Evolutionary conservation across 2,329 filamentous ascomycete species (phyloP), one percentile per base, ranked within the genome.

Genomic region (Fusarium mangiferae): DNA sequence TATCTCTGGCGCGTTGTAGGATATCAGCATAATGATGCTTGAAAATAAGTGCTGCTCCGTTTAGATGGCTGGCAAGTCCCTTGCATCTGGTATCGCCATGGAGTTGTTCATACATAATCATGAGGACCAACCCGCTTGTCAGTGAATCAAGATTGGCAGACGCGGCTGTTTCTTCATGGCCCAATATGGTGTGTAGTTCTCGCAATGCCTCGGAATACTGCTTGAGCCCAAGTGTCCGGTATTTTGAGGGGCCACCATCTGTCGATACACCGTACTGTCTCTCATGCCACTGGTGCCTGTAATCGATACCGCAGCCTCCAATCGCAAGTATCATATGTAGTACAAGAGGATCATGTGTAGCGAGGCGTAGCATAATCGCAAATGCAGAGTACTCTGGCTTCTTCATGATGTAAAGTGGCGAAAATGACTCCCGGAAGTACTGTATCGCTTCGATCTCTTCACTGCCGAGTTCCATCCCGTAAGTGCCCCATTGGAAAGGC

Each of bases 41-140:
- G 5, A 58, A 26, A 5, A 58, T 48, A 15, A 46, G 41, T 3
- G 55, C 55, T 24, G 41, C 41, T 6, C 55, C 39, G 15, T 58
- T 46, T 0, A 58, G 55, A n/a, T 58, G 55, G 3, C 20, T 58
- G 3, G 41, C 24, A 3, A 58, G 24, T 6, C 55, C 55, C n/a
- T 24, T 17, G 24, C 41, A 58, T 26, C 30, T 24, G 9, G n/a
- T 7, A 5, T 58, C 55, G n/a, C 55, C 41, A 3, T 35, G 41
- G 39, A 46, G 39, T 26, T 58, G 55, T 17, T 58, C 55, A 6
- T 58, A 58, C 24, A 58, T 45, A 10, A 58, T 45, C 55, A 58
- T 58, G 5, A 58, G 55, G 36, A 55, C 35, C 11, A 41, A 7
- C 2, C 35, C 51, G 11, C 51, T 55, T 7, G 51, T 41, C 11